Evolutionary conservation across 2,329 filamentous ascomycete species (phyloP).

Genomic region (Microsporum audouinii): DNA sequence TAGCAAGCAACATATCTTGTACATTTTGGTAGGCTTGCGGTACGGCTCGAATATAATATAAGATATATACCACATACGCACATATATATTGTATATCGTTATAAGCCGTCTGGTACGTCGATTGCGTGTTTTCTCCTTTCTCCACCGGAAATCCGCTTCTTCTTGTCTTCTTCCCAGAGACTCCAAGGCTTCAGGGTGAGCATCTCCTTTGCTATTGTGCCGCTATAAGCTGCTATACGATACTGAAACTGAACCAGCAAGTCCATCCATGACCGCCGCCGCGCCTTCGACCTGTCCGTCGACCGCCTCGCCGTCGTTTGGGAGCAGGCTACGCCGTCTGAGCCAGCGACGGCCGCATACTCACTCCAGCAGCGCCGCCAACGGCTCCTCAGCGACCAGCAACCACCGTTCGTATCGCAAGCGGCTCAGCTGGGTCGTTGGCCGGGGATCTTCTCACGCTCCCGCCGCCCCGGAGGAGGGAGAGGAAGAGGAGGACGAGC

Average conservation of each 20-base stretch:
- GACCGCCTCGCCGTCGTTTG: constrained; percentile 8
- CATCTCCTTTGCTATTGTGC: not conserved
- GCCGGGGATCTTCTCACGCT: constrained; percentile 19
- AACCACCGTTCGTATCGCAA: constrained; percentile 25
- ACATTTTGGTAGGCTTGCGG: no score
- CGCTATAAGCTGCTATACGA: no score
- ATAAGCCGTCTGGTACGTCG: no score
- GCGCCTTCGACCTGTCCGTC: constrained; percentile 4
- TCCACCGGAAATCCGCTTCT: not conserved
- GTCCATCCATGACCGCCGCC: constrained; percentile 8
- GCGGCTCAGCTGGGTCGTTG: constrained; percentile 29
- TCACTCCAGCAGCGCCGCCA: constrained; percentile 18
- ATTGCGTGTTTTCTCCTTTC: no score
- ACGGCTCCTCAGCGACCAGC: constrained; percentile 18
- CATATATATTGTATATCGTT: no score
- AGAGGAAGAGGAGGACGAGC: not conserved
- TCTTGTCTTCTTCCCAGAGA: not conserved
- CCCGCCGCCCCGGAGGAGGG: constrained; percentile 17
- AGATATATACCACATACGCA: no score
- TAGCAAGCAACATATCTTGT: not conserved
- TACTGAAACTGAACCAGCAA: not conserved
- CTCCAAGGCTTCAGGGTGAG: no score
- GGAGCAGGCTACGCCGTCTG: constrained; percentile 25
- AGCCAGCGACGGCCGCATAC: constrained; percentile 33
- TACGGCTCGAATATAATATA: no score